Base-by-base conservation (phyloP, 1,284 basidiomycete genomes). In the Melampsora larici-populina region DNA sequence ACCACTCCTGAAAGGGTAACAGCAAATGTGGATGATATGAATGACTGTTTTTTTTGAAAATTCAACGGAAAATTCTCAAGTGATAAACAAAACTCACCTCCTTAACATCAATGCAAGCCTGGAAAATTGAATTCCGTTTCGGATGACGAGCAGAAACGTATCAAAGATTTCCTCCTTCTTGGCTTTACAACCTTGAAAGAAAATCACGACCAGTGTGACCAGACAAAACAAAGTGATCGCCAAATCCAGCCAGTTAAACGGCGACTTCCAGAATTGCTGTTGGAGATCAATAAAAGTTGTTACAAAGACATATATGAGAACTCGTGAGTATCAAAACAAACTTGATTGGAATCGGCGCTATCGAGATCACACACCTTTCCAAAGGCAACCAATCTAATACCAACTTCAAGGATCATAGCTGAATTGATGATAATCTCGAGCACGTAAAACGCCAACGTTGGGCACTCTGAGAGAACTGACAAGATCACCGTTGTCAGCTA, bases 211-310 rank as follows among this genome's bases (percentile, higher is more conserved):
- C 24, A 97, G 86, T 0, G 94, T 97, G 79, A 96, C 84, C 9
- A 89, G 89, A 83, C 94, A 97, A 84, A 97, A 92, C 21, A 88
- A 80, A 0, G 94, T 95, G 65, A 97, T 87, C 66, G 91, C 87
- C 18, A 96, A 87, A 84, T 97, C 94, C 82, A 94, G 87, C 55
- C 93, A 86, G 84, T 97, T 97, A 85, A 92, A 93, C 18, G 90
- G 89, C 21, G 94, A 94, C 84, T 90, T 91, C 90, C 94, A 96
- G 86, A 97, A 97, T 92, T 94, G 92, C 94, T 97, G 82, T 17
- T 21, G 7, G 43, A 21, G 43, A 36, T 29, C 15, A 60, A 71
- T 3, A 18, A 71, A 71, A 60, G 55, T 60, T 55, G 69, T 17
- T 6, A 8, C n/a, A 24, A 67, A 24, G 62, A 64, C 18, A 36